Evolutionary conservation across 2,329 filamentous ascomycete species (phyloP), one percentile per base, ranked within the genome.

Genomic region (Pyrenophora teres): DNA sequence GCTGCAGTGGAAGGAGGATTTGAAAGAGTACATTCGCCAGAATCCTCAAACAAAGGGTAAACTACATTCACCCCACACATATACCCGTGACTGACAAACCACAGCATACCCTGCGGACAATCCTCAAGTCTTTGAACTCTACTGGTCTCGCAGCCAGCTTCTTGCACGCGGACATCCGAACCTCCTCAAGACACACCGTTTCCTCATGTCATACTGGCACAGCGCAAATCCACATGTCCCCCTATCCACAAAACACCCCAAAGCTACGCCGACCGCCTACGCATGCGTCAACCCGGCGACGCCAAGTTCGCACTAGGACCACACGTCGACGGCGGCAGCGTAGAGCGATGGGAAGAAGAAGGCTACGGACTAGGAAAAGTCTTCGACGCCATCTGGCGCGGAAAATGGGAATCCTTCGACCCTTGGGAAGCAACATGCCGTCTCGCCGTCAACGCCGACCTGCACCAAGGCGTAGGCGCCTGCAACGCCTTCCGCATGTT

Each of bases 401-500:
- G 92, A 0, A 73, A 79, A 0, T 96, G 92, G 91, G 90, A 95
- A 58, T 72, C 81, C 2, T 92, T 90, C 66, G 89, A 97, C 65
- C 84, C 91, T 0, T 97, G 88, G 84, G 90, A 96, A 64, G 86
- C 86, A 0, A 85, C 83, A 57, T 82, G 83, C 6, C 83, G 92
- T 3, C 79, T 93, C 0, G 74, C 77, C 0, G 90, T 88, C 3
- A 81, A 85, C 2, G 86, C 84, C 54, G 87, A 96, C 71, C 76
- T 92, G 30, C 94, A 97, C 70, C 81, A 90, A 43, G 90, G 92
- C 0, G 81, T 91, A 0, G 92, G 92, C 0, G 86, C 89, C 0
- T 96, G 90, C 74, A 87, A 83, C 39, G 90, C 92, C 78, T 92
- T 96, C 74, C 83, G 93, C 33, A 88, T 91, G 81, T 93, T 90